Conservation (phyloP, 495 filamentous ascomycete genomes). For the Stereocaulon alpinum region DNA sequence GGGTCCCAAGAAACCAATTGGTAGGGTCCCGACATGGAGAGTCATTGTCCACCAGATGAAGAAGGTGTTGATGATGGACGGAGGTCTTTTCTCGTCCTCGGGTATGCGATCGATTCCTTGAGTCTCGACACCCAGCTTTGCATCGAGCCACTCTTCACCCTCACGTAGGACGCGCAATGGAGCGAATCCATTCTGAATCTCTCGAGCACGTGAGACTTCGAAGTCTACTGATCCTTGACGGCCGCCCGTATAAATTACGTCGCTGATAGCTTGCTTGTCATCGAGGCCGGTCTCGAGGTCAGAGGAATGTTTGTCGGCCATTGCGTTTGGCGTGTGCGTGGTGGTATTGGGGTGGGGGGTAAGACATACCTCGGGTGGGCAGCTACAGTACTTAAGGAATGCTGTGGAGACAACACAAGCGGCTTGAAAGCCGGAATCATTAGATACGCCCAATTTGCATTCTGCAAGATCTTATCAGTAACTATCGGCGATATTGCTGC, state of each 20-base stretch:
- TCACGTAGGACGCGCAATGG: constrained; percentile 20
- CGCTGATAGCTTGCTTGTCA: background rate
- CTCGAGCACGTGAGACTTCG: background rate
- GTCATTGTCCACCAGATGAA: constrained; percentile 40
- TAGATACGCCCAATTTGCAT: background rate
- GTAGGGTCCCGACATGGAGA: constrained; percentile 46
- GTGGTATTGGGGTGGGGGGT: background rate
- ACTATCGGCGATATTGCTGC: background rate
- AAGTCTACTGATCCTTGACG: background rate
- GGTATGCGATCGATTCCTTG: constrained; percentile 35
- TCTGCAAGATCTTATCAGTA: background rate
- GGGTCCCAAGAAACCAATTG: constrained; percentile 39
- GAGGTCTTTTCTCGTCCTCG: constrained; percentile 27
- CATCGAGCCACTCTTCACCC: constrained; percentile 35
- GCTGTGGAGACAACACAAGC: background rate
- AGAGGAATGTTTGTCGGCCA: background rate
- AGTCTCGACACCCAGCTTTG: constrained; percentile 37
- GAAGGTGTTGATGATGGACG: constrained; percentile 12
- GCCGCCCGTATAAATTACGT: background rate
- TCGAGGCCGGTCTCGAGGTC: constrained; percentile 1
- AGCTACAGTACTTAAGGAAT: background rate
- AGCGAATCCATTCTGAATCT: background rate
- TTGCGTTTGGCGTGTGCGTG: background rate
- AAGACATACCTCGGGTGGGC: background rate
- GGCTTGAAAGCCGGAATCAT: background rate